These are phyloP conservation scores for Suillus alpinus DNA, from an alignment of 768 basidiomycete species.

Conservation along the genomic window DNA sequence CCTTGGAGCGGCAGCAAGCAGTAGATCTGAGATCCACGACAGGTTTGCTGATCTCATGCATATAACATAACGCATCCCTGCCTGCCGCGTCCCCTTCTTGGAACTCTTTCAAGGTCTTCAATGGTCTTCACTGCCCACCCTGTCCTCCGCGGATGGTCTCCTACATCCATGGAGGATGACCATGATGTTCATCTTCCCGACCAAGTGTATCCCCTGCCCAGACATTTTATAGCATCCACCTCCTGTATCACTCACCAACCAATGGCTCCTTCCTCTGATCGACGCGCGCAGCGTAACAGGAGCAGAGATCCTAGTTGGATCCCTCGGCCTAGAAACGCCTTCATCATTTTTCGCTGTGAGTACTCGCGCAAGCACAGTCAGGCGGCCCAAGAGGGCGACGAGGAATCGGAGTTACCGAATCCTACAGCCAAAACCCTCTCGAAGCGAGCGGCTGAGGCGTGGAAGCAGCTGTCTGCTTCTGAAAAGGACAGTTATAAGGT, in stretches of 20 bases:
- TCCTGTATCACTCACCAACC: constrained; percentile 4
- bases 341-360: constrained; percentile 72
- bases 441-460: constrained; percentile 75
- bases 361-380: constrained; percentile 50
- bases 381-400: constrained; percentile 32
- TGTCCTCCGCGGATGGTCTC: constrained; percentile 27
- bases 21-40: background rate
- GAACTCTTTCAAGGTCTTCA: constrained; percentile 21
- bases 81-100: constrained; percentile 9
- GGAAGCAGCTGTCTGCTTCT: constrained; percentile 53
- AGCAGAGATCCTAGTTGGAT: constrained; percentile 55
- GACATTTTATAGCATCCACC: constrained; percentile 3
- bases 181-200: constrained; percentile 25
- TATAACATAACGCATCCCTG: background rate
- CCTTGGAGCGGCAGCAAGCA: background rate
- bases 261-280: constrained; percentile 36
- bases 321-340: constrained; percentile 66
- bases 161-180: constrained; percentile 20
- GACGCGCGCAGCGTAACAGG: constrained; percentile 38
- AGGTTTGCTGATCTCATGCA: background rate
- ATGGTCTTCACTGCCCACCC: constrained; percentile 17
- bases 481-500: constrained; percentile 49
- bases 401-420: constrained; percentile 17
- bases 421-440: constrained; percentile 56
- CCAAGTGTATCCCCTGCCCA: constrained; percentile 9